A percentile compares a stretch with the other conserved stretches of the same genome.
Evolutionary conservation across 371 early-diverging fungal species (phyloP).

Genomic region (Phascolomyces articulosus): DNA sequence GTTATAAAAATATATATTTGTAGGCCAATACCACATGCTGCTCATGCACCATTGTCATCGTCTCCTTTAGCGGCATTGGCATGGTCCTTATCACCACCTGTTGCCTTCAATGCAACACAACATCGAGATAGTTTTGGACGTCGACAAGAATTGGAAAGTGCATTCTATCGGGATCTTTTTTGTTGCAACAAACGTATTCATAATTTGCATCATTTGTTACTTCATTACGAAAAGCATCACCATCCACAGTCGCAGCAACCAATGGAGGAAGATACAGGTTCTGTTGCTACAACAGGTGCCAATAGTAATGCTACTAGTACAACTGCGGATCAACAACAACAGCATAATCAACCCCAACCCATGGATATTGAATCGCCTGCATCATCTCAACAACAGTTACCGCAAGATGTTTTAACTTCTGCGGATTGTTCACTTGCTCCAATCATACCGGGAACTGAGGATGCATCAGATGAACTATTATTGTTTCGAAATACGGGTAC

Average conservation of each 20-base stretch:
- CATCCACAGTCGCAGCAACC: conserved; percentile 9
- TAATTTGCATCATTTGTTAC: conserved; percentile 88
- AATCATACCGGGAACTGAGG: not conserved
- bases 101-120: conserved; percentile 20
- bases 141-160: conserved; percentile 81
- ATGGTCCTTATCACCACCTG: conserved; percentile 3
- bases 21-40: not conserved
- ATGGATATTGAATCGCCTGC: not conserved
- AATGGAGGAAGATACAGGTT: not conserved
- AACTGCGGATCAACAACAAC: not conserved
- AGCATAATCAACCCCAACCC: not conserved
- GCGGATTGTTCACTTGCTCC: not conserved
- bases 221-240: conserved; percentile 91
- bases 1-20: not conserved
- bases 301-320: too few species aligned
- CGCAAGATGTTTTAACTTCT: not conserved
- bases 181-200: conserved; percentile 88
- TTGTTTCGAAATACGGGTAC: not conserved
- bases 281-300: not conserved
- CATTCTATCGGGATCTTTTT: conserved; percentile 87
- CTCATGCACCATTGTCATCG: not conserved
- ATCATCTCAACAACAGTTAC: not conserved
- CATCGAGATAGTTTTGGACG: conserved; percentile 70
- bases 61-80: not conserved
- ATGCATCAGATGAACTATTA: not conserved